Percentiles rank a stretch among this genome's conserved stretches.
These are phyloP conservation scores for Wallacemonas sp. DNA, from an alignment of 208 protist genomes.

Conservation along the genomic window DNA sequence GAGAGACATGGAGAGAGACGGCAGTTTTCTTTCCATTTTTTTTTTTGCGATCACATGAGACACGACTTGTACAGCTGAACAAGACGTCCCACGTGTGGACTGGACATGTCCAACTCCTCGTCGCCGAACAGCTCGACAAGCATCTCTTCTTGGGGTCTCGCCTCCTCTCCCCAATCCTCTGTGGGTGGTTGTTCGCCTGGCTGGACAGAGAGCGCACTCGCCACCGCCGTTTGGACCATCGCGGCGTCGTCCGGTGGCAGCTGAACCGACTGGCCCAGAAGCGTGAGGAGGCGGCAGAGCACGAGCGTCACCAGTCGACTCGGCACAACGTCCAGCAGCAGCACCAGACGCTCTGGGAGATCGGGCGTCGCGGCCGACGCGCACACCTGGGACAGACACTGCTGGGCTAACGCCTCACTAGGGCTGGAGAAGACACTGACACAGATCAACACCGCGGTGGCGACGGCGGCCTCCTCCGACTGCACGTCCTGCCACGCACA, in stretches of 20 bases:
- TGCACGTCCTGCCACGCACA: conserved; percentile 42
- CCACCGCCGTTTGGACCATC: conserved; percentile 43
- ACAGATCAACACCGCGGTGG: conserved; percentile 14
- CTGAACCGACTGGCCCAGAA: conserved; percentile 1
- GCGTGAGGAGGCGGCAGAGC: conserved; percentile 21
- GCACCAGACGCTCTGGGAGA: conserved; percentile 58
- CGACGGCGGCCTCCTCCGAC: conserved; percentile 20
- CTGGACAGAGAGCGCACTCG: conserved; percentile 5
- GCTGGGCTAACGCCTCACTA: conserved; percentile 3
- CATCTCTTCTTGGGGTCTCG: conserved; percentile 45
- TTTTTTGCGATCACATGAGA: not conserved
- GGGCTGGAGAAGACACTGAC: conserved; percentile 11
- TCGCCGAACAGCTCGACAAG: conserved; percentile 71
- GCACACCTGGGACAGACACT: conserved; percentile 8
- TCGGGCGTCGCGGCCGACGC: not conserved
- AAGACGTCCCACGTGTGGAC: conserved; percentile 48
- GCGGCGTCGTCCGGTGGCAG: conserved; percentile 28
- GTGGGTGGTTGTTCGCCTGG: conserved; percentile 1
- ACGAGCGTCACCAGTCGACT: conserved; percentile 33
- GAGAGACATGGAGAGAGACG: no score
- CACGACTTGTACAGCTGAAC: conserved; percentile 32
- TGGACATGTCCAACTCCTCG: conserved; percentile 24
- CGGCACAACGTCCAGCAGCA: conserved; percentile 74
- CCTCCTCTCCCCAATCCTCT: conserved; percentile 23
- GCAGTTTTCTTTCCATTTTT: no score